Percentiles rank a stretch among this genome's conserved stretches.
Evolutionary conservation across 1,139 yeast species (phyloP).

Genomic region (Pichia sp.): DNA sequence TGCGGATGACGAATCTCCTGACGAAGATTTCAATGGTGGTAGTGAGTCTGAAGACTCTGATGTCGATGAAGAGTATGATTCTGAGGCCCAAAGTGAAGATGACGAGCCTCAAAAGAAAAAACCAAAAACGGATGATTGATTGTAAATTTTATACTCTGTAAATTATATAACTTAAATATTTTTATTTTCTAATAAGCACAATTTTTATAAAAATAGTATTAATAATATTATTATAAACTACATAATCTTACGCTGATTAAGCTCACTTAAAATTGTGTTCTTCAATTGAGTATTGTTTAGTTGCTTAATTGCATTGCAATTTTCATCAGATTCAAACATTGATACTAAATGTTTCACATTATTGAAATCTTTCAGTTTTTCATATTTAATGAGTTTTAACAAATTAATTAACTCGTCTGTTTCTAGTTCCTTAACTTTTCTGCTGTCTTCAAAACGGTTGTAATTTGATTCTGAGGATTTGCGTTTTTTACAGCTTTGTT

Average conservation of each 20-base stretch:
- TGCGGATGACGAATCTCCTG: slow-evolving; percentile 45
- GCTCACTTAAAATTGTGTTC: slow-evolving; percentile 16
- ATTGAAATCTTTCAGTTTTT: slow-evolving; percentile 10
- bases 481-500: neutral
- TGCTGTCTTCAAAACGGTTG: slow-evolving; percentile 7
- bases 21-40: slow-evolving; percentile 58
- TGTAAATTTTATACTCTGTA: neutral
- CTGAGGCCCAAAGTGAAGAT: slow-evolving; percentile 51
- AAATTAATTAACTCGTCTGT: slow-evolving; percentile 10
- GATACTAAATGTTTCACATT: slow-evolving; percentile 16
- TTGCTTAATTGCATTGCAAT: slow-evolving; percentile 12
- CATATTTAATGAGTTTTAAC: slow-evolving; percentile 5
- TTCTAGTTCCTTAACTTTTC: slow-evolving; percentile 8
- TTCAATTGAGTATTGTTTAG: slow-evolving; percentile 17
- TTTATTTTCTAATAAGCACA: neutral
- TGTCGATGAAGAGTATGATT: slow-evolving; percentile 84
- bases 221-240: too few species aligned
- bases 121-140: slow-evolving; percentile 27
- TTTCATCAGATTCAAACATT: slow-evolving; percentile 18
- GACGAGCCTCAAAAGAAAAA: slow-evolving; percentile 40
- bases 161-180: neutral
- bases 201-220: neutral
- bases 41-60: slow-evolving; percentile 66
- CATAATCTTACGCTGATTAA: slow-evolving; percentile 13
- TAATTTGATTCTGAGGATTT: slow-evolving; percentile 2